These are phyloP conservation scores for Calonectria pauciramosa DNA, from an alignment of 2,329 filamentous ascomycete genomes.

Conservation along the genomic window DNA sequence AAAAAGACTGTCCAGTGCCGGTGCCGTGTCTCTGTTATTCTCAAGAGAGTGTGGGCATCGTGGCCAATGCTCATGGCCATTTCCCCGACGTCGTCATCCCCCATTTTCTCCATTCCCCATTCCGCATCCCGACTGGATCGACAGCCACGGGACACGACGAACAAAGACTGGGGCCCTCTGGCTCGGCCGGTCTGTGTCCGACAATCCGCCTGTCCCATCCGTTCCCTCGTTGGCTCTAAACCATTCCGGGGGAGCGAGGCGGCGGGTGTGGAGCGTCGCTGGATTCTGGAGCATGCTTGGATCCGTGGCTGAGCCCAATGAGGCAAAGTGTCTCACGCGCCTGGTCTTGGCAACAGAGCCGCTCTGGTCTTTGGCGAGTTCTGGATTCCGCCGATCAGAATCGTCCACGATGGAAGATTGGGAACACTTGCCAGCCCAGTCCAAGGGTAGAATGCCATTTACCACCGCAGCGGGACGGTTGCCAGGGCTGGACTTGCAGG, in stretches of 20 bases:
- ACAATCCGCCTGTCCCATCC: constrained; percentile 20
- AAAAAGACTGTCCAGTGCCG: constrained; percentile 13
- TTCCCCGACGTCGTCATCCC: constrained; percentile 15
- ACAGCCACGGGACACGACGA: neutral
- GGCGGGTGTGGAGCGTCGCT: constrained; percentile 20
- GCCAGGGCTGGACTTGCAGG: neutral
- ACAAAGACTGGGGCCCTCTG: constrained; percentile 16
- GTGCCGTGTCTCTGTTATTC: constrained; percentile 8
- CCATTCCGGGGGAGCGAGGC: constrained; percentile 12
- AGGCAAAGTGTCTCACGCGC: constrained; percentile 19
- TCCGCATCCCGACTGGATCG: neutral
- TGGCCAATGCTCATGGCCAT: constrained; percentile 9
- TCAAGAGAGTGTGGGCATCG: neutral
- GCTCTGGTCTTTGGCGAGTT: constrained; percentile 19
- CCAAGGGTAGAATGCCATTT: neutral
- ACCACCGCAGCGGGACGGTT: neutral
- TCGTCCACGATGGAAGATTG: constrained; percentile 5
- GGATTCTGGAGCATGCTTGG: constrained; percentile 23
- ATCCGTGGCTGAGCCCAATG: constrained; percentile 8
- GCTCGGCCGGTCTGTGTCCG: constrained; percentile 18
- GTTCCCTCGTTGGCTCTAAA: constrained; percentile 15
- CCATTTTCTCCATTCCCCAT: constrained; percentile 20
- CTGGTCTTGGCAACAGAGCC: constrained; percentile 20
- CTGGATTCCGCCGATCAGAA: constrained; percentile 22
- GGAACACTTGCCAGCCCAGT: neutral